Base-by-base conservation (phyloP, 441 rosid genomes). In the Sinapis alba region DNA sequence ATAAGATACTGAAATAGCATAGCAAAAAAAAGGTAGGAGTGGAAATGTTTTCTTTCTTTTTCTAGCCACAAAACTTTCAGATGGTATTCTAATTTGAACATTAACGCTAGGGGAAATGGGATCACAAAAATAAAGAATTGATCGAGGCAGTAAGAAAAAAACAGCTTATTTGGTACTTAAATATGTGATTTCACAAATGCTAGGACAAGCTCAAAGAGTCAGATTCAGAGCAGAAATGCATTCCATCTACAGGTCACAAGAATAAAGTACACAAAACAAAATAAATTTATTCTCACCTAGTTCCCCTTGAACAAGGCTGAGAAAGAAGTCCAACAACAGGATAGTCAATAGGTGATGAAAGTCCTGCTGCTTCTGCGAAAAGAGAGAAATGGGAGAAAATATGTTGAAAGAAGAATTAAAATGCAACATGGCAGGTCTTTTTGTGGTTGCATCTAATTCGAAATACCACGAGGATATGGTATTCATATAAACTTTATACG, bases 321-420 rank as follows among this genome's bases (percentile, higher is more conserved):
- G 86, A 79, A 60, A 87, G 90, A 83, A 89, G 74, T 77, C 88
- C 93, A 65, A 86, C 88, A 70, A 89, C 82, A 47, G 90, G 80
- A 75, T 74, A 81, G 54, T 76, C 79, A 75, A 78, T 65, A 71
- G 86, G 83, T 61, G 86, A 84, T 69, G 88, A 77, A 82, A 83
- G 70, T 72, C 84, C 85, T 41, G 85, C 85, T 54, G 81, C 84
- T 78, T 87, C 93, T 89, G 85, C 72, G 70, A 68, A 71, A 53
- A 24, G 70, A 57, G 79, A 54, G 32, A 59, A 58, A 68, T 7
- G 62, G 71, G 53, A 56, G 61, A 68, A 54, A 30, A 68, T 38
- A 67, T 30, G 78, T 60, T 54, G 9, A 65, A 43, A 36, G 34
- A 63, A 36, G 60, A 74, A 62, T 16, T 74, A 58, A 59, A 65